Base-by-base conservation (phyloP, 2,329 filamentous ascomycete species). In the Colletotrichum sojae region DNA sequence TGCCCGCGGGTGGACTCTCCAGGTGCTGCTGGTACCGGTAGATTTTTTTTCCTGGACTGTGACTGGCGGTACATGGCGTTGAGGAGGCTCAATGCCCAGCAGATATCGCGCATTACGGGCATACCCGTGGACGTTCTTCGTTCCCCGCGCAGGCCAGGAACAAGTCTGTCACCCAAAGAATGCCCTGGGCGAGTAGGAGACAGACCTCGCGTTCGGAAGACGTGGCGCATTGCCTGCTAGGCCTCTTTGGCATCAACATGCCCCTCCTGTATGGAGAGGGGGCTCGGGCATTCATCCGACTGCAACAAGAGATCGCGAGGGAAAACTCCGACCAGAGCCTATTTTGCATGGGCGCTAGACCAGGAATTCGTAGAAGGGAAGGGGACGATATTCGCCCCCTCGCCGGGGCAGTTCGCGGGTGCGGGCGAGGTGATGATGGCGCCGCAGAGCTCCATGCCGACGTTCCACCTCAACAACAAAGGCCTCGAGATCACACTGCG, bases 191-290 rank as follows among this genome's bases (percentile, higher is more conserved):
- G 4, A 71, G 74, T 2, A 63, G 65, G 6, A 64, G 76, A 9
- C n/a, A 68, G 36, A 77, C 73, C 3, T 74, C 61, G 0, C 71
- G 72, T 13, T 27, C 57, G 45, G 72, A 78, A 51, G 74, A 79
- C 54, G n/a, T 58, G 2, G 75, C 76, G 0, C 77, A 77, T 51
- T 75, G 71, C 18, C 46, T 78, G 1, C 55, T 79, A 3, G 77
- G 77, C 1, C 49, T 78, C 3, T 77, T 78, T 12, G 70, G 60
- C 3, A 58, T 78, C 8, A 73, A 67, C 10, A 74, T 79, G 72
- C 71, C 73, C 6, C 62, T 78, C 22, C 57, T 76, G 4, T 78
- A 77, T 25, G 76, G 76, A 4, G 77, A 78, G 52, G 74, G 78
- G 16, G 46, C 51, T 1, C 67, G 60, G 25, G 74, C 74, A 1